phyloP scores from a whole-genome alignment of 139 green algal genomes.

The Picochlorum sp. region DNA sequence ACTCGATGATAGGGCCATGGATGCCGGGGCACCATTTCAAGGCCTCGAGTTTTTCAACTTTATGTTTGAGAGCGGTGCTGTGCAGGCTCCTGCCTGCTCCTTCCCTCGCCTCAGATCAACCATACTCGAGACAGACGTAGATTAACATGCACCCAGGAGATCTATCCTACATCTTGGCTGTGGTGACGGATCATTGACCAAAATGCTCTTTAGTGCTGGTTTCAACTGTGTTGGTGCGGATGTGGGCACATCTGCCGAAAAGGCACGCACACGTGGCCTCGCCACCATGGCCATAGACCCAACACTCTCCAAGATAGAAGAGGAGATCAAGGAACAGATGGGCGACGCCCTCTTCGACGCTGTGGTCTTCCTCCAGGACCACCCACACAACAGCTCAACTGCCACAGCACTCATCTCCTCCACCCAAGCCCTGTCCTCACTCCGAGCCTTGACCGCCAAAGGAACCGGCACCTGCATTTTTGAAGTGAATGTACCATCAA shows the following conservation, averaged over 20 bases:
- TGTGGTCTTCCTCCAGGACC: slow-evolving; percentile 19
- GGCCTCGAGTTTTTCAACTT: slow-evolving; percentile 59
- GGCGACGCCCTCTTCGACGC: neutral
- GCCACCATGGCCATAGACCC: neutral
- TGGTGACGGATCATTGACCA: slow-evolving; percentile 50
- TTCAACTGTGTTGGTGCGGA: slow-evolving; percentile 25
- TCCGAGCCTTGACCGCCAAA: no score
- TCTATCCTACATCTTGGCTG: slow-evolving; percentile 53
- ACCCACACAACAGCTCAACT: neutral
- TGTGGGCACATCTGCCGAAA: neutral
- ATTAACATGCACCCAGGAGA: slow-evolving; percentile 19
- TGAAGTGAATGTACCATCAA: no score
- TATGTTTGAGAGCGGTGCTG: slow-evolving; percentile 27
- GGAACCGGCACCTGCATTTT: no score
- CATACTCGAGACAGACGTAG: slow-evolving; percentile 2
- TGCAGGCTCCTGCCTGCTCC: slow-evolving; percentile 31
- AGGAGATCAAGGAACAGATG: neutral
- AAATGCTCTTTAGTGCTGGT: slow-evolving; percentile 59
- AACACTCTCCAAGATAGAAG: no score
- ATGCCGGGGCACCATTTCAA: slow-evolving; percentile 34
- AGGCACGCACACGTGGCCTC: neutral
- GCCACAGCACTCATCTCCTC: no score
- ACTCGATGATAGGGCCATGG: neutral
- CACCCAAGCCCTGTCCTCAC: no score
- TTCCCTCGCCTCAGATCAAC: slow-evolving; percentile 33